phyloP scores from a whole-genome alignment of 2,329 filamentous ascomycete genomes.

The Hysterium pulicare region DNA sequence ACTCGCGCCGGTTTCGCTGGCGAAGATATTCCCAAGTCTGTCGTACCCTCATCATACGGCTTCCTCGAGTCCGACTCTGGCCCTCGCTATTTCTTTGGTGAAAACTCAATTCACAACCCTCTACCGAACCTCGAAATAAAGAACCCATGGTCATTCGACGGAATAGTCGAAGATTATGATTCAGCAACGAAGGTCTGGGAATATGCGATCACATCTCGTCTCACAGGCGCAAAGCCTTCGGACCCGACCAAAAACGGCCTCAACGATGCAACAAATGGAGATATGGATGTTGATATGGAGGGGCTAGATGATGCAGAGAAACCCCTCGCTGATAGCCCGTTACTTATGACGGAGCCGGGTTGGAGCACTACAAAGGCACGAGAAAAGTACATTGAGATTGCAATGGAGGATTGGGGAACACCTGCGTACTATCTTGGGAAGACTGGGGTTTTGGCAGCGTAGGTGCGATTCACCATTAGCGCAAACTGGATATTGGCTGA shows the following conservation, averaged over 20 bases:
- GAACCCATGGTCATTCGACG: constrained; percentile 88
- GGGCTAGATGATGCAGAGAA: constrained; percentile 63
- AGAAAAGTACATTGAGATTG: constrained; percentile 92
- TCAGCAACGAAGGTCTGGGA: constrained; percentile 87
- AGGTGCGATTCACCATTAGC: constrained; percentile 25
- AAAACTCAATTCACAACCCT: constrained; percentile 81
- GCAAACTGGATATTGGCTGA: neutral
- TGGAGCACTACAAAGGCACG: constrained; percentile 87
- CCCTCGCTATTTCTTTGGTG: constrained; percentile 69
- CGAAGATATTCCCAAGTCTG: constrained; percentile 93
- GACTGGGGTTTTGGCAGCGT: constrained; percentile 81
- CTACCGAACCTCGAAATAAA: constrained; percentile 74
- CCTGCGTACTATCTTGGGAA: constrained; percentile 92
- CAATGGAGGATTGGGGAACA: constrained; percentile 94
- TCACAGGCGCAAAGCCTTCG: constrained; percentile 72
- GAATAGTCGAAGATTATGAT: constrained; percentile 95
- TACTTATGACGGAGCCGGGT: constrained; percentile 89
- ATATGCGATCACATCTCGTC: constrained; percentile 80
- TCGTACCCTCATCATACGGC: constrained; percentile 88
- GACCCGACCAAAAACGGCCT: constrained; percentile 73
- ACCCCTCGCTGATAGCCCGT: constrained; percentile 80
- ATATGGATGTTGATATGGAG: constrained; percentile 60
- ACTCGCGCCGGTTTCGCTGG: constrained; percentile 95
- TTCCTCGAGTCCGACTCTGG: constrained; percentile 46
- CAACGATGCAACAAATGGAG: constrained; percentile 63